phyloP scores from a whole-genome alignment of 1,284 basidiomycete genomes.

The Moniliella sp. region DNA sequence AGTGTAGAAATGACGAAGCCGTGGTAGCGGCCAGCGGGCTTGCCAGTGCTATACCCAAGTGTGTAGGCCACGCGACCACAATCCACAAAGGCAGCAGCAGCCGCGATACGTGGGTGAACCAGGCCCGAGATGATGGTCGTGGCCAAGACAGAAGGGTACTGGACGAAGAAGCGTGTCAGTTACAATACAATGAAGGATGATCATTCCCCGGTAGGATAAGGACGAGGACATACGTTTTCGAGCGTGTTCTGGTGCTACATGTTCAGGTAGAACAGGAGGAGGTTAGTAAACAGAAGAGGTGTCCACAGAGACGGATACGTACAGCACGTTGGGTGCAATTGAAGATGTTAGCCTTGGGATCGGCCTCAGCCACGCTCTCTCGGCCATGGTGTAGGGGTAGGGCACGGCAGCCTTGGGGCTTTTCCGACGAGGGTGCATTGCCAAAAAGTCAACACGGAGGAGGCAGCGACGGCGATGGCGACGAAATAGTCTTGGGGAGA shows the following conservation, averaged over 20 bases:
- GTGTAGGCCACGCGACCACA: conserved; percentile 44
- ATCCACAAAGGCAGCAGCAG: conserved; percentile 40
- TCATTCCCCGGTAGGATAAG: conserved; percentile 8
- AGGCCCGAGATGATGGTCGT: conserved; percentile 41
- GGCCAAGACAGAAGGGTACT: conserved; percentile 32
- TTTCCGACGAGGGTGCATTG: conserved; percentile 37
- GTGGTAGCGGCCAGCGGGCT: conserved; percentile 8
- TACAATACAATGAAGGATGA: not conserved
- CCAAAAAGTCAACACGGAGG: conserved; percentile 7
- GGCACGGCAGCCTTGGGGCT: conserved; percentile 44
- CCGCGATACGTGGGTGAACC: conserved; percentile 43
- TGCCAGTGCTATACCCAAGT: conserved; percentile 39
- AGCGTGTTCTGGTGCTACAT: conserved; percentile 57
- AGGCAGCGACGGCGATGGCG: not conserved
- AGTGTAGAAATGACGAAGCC: conserved; percentile 8
- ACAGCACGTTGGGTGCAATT: conserved; percentile 24
- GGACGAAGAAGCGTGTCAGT: not conserved
- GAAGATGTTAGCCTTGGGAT: conserved; percentile 13
- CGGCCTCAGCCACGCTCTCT: conserved; percentile 36
- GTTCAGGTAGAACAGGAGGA: conserved; percentile 2
- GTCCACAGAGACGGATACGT: not conserved
- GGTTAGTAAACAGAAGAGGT: not conserved
- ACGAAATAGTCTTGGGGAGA: too few relatives aligned
- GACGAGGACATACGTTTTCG: conserved; percentile 40
- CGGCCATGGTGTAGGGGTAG: conserved; percentile 48